Base-by-base conservation (phyloP, 306 rosid genomes). In the Abrus pulchellus region DNA sequence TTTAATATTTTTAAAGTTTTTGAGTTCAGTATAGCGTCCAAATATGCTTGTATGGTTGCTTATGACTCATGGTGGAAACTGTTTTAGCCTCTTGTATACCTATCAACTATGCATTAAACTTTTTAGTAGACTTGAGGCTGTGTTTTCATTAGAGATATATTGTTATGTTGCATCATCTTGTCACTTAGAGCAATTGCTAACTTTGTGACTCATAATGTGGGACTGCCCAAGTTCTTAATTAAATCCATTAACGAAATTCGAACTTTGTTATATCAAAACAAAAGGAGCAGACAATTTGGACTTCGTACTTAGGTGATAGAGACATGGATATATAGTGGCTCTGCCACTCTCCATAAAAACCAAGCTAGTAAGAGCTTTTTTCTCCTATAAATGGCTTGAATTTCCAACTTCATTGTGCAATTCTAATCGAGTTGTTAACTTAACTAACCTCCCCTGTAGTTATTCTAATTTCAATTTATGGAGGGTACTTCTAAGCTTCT, bases 321-420 rank as follows among this genome's bases (percentile, higher is more conserved):
- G 88, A 88, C 86, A 75, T 56, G 14, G 9, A 67, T 20, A 20
- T 0, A 20, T 78, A 88, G 93, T 91, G 94, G 89, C 86, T 83
- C 57, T 69, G 40, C 89, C 94, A 90, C 97, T 86, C 72, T 47
- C 50, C 49, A 48, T 14, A 40, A 83, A 49, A 43, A 49, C 43
- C 6, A 34, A 77, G 60, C 55, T 65, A 56, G 63, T 76, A 33
- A n/a, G 30, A 47, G 48, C 38, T 38, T 77, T 5, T 62, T 59
- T 27, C n/a, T 50, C 68, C 82, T 80, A 78, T 88, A 88, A 79
- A 88, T 84, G 68, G 87, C 29, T 63, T 48, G 47, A 41, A 9
- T 45, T 74, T 76, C 44, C 80, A 76, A 38, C 71, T 65, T 36
- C 28, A 63, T 27, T 73, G 49, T 38, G 3, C 78, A 81, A 27